Evolutionary conservation across 2,329 filamentous ascomycete species (phyloP), one percentile per base, ranked within the genome.

Genomic region (Aureobasidium vineae): DNA sequence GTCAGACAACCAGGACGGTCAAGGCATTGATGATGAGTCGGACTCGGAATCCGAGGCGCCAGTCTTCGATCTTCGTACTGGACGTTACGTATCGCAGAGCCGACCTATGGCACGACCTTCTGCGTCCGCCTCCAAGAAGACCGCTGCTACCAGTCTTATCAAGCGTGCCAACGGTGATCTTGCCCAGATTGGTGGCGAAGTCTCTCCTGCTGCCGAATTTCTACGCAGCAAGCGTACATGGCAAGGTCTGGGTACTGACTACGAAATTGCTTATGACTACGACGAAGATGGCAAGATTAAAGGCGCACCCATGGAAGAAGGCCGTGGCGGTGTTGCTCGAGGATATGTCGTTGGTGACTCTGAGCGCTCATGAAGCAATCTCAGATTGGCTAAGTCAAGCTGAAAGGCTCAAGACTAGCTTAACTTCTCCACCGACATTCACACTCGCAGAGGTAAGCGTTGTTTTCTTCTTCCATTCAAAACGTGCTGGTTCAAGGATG

Each of bases 161-260:
- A 87, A 86, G 75, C 82, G 87, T 71, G 75, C 81, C 70, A 88
- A 86, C 64, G 87, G 89, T 2, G 90, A 96, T 70, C 71, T 98
- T 21, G 89, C 91, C 0, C 88, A 88, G 53, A 87, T 98, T 71
- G 94, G 93, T 61, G 92, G 92, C 7, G 86, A 94, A 0, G 83
- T 90, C n/a, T 98, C 94, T 53, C 95, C 95, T 0, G 95, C 92
- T 0, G 95, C 95, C 0, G 91, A 97, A 76, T 98, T 86, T 71
- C 79, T 99, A 69, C 85, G 89, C 38, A 90, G 89, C 3, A 86
- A 93, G 72, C 81, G 95, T 66, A 96, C 91, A 4, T 99, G 95
- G 95, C 90, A 90, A 73, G 95, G 95, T 0, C 79, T 99, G 28
- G 95, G 95, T 0, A 96, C 87, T 69, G 95, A 99, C 75, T 96